These are phyloP conservation scores for Ceriops tagal DNA, from an alignment of 345 rosid species.

Conservation along the genomic window DNA sequence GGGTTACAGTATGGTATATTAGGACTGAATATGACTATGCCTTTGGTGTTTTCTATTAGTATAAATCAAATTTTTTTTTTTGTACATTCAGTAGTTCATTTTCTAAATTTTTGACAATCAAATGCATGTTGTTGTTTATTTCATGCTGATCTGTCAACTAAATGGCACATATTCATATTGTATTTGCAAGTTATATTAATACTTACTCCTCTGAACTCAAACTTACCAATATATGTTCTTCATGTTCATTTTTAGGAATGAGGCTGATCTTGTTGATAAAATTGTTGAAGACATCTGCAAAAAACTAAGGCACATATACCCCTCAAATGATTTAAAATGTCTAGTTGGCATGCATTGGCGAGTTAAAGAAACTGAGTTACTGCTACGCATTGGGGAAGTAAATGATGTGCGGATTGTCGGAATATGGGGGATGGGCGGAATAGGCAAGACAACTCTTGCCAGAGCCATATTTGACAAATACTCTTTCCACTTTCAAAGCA, in stretches of 20 bases:
- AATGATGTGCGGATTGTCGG: neutral
- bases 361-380: neutral
- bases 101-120: neutral
- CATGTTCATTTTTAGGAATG: conserved; percentile 2
- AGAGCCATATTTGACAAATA: conserved; percentile 5
- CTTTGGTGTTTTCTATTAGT: too few relatives aligned
- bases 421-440: conserved; percentile 24
- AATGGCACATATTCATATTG: too few relatives aligned
- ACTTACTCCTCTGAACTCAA: neutral
- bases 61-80: too few relatives aligned
- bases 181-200: neutral
- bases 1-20: too few relatives aligned
- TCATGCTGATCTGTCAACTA: too few relatives aligned
- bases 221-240: neutral
- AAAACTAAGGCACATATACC: neutral
- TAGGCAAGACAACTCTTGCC: conserved; percentile 28
- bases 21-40: too few relatives aligned
- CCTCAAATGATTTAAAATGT: neutral
- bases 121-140: too few relatives aligned
- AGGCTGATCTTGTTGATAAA: neutral
- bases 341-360: conserved; percentile 15
- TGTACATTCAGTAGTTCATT: neutral
- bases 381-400: neutral
- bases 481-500: conserved; percentile 4
- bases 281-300: neutral